Evolutionary conservation across 1,284 basidiomycete species (phyloP).

Genomic region (Ganoderma lucidum): DNA sequence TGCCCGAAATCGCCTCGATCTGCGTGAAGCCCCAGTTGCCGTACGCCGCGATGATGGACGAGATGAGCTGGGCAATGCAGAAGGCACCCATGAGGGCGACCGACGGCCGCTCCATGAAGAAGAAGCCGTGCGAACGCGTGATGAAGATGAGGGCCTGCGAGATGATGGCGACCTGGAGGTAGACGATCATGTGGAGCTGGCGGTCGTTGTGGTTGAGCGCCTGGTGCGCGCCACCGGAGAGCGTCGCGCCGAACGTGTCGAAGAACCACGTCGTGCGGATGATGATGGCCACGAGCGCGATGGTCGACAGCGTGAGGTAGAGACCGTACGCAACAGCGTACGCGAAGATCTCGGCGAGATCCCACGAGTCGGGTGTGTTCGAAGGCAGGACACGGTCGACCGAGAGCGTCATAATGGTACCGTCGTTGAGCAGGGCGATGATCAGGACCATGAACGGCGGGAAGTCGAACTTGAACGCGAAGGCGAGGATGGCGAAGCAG

Average conservation of each 20-base stretch:
- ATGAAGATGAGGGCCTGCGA: conserved; percentile 98
- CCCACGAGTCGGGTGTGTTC: conserved; percentile 93
- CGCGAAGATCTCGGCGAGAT: conserved; percentile 95
- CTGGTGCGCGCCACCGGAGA: conserved; percentile 50
- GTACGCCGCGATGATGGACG: conserved; percentile 94
- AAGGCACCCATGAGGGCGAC: conserved; percentile 90
- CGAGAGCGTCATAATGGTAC: conserved; percentile 99
- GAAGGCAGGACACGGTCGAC: conserved; percentile 97
- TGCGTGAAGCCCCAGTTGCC: conserved; percentile 93
- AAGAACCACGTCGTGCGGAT: conserved; percentile 92
- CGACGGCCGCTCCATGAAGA: conserved; percentile 98
- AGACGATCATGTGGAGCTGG: conserved; percentile 82
- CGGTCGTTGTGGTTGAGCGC: conserved; percentile 70
- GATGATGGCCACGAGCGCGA: conserved; percentile 87
- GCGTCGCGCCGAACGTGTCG: conserved; percentile 80
- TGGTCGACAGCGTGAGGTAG: conserved; percentile 90
- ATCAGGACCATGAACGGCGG: conserved; percentile 99
- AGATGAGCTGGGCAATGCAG: conserved; percentile 91
- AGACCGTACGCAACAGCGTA: conserved; percentile 96
- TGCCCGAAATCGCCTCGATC: conserved; percentile 81
- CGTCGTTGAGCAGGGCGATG: conserved; percentile 96
- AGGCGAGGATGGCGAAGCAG: conserved; percentile 95
- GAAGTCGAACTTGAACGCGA: conserved; percentile 98
- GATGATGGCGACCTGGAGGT: conserved; percentile 96
- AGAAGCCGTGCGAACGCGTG: conserved; percentile 95